phyloP scores from a whole-genome alignment of 495 filamentous ascomycete genomes.

The Hypoxylon perforatum region DNA sequence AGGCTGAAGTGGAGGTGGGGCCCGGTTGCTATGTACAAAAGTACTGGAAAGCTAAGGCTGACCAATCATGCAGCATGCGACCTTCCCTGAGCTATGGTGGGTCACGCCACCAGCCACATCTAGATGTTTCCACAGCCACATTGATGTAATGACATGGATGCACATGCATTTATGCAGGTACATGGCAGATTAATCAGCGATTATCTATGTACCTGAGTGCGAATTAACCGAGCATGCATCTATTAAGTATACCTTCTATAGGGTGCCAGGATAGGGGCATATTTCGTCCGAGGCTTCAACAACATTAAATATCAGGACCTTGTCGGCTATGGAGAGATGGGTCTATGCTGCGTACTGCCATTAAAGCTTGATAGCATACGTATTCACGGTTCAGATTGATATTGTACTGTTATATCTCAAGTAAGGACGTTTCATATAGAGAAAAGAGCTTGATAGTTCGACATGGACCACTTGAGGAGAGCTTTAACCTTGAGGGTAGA shows the following conservation, averaged over 20 bases:
- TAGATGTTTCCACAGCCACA: slow-evolving; percentile 38
- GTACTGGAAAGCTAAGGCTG: slow-evolving; percentile 9
- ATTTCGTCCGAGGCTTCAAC: no score
- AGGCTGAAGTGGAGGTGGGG: slow-evolving; percentile 24
- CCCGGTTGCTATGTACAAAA: neutral
- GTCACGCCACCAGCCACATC: slow-evolving; percentile 24
- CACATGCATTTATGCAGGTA: neutral
- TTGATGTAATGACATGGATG: neutral
- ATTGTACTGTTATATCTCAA: no score
- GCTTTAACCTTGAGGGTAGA: no score
- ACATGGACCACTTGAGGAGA: no score
- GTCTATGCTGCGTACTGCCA: no score
- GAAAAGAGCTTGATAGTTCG: no score
- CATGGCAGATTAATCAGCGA: neutral
- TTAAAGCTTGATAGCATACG: no score
- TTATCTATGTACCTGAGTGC: neutral
- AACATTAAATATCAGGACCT: no score
- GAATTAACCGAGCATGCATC: neutral
- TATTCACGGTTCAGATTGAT: no score
- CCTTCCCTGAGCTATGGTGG: slow-evolving; percentile 3
- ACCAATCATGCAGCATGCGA: slow-evolving; percentile 11
- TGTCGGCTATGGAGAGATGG: no score
- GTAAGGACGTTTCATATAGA: no score
- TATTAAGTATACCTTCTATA: neutral
- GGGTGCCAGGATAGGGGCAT: no score